Evolutionary conservation across 352 stramenopile species (phyloP).

Genomic region (Hyaloperonospora arabidopsidis): DNA sequence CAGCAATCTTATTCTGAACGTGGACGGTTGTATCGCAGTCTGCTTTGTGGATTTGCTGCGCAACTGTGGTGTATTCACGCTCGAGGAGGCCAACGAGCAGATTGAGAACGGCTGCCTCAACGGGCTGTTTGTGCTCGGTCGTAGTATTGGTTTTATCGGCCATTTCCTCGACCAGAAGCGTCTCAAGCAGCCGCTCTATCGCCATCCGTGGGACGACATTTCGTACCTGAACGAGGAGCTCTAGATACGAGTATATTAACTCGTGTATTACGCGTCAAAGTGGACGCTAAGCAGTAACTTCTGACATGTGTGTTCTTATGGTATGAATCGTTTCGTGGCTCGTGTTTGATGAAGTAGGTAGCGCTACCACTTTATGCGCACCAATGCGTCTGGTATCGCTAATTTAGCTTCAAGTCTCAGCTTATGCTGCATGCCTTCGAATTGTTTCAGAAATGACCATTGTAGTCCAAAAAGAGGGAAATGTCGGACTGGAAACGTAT

Average conservation of each 20-base stretch:
- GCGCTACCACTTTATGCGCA: too few relatives aligned
- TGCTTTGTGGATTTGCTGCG: conserved; percentile 96
- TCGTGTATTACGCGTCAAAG: conserved; percentile 18
- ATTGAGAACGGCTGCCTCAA: conserved; percentile 94
- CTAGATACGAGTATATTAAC: conserved; percentile 24
- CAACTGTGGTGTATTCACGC: conserved; percentile 84
- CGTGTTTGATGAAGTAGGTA: too few relatives aligned
- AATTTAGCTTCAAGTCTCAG: too few relatives aligned
- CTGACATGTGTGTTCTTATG: conserved; percentile 18
- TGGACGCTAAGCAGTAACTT: conserved; percentile 32
- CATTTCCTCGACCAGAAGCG: conserved; percentile 97
- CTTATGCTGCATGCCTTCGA: too few relatives aligned
- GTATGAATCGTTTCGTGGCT: too few relatives aligned
- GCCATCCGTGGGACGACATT: conserved; percentile 96
- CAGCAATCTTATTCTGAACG: conserved; percentile 96
- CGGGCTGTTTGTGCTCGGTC: conserved; percentile 85
- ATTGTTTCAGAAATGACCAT: too few relatives aligned
- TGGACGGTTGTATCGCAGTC: conserved; percentile 94
- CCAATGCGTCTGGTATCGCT: too few relatives aligned
- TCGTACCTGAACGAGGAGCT: conserved; percentile 89
- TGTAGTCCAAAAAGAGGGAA: too few relatives aligned
- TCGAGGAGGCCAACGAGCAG: conserved; percentile 90
- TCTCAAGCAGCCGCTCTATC: conserved; percentile 95
- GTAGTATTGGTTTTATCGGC: conserved; percentile 89
- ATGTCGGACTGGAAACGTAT: too few relatives aligned